These are phyloP conservation scores for Ceratocystis lukuohia DNA, from an alignment of 2,329 filamentous ascomycete genomes.

Conservation along the genomic window DNA sequence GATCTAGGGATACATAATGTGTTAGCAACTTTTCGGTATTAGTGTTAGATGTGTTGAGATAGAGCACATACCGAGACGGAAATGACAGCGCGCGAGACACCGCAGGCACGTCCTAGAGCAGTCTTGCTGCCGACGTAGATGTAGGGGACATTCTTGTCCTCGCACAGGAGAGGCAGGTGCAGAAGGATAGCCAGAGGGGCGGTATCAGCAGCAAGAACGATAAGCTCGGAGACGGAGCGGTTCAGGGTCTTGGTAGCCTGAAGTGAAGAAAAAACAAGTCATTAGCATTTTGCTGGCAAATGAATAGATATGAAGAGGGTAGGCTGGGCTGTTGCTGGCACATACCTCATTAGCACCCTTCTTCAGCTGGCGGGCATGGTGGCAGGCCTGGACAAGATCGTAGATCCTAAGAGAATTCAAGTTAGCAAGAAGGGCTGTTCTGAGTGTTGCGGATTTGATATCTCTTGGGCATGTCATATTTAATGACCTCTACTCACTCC, in stretches of 20 bases:
- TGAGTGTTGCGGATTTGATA: no score
- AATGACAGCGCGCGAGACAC: constrained; percentile 80
- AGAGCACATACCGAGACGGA: constrained; percentile 40
- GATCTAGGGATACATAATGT: constrained; percentile 34
- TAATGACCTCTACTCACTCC: constrained; percentile 31
- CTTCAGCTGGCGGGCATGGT: constrained; percentile 64
- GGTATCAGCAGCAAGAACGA: constrained; percentile 82
- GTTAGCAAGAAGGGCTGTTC: neutral
- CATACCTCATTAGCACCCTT: constrained; percentile 68
- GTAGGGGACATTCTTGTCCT: constrained; percentile 58
- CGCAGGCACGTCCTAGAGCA: constrained; percentile 75
- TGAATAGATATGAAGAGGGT: neutral
- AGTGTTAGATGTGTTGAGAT: neutral
- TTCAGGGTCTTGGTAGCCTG: constrained; percentile 71
- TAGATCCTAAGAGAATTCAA: constrained; percentile 40
- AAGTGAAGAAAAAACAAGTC: neutral
- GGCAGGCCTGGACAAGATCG: constrained; percentile 61
- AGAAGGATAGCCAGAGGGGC: constrained; percentile 76
- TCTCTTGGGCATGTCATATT: no score
- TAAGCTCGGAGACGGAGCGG: constrained; percentile 78
- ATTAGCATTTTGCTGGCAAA: constrained; percentile 11
- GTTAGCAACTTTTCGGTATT: neutral
- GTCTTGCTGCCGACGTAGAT: constrained; percentile 67
- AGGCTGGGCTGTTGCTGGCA: no score
- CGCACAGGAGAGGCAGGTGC: constrained; percentile 76